A percentile compares a stretch with the other conserved stretches of the same genome.
Evolutionary conservation across 2,329 filamentous ascomycete species (phyloP).

Genomic region (Ilyonectria sp.): DNA sequence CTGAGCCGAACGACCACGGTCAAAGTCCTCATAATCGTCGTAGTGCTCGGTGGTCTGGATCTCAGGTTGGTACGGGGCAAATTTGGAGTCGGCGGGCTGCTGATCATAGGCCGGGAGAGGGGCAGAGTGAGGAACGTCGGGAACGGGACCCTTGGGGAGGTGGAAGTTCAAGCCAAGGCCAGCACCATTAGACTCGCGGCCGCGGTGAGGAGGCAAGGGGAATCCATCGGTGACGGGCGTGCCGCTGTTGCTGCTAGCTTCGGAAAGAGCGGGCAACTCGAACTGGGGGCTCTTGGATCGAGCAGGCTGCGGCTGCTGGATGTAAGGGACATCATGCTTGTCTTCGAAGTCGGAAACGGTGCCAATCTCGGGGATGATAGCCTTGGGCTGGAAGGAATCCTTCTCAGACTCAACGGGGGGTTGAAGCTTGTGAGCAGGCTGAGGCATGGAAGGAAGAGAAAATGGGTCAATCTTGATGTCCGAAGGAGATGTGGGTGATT

Average conservation of each 20-base stretch:
- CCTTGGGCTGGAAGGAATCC: constrained; percentile 50
- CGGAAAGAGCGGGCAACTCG: constrained; percentile 40
- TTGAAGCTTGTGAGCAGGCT: constrained; percentile 46
- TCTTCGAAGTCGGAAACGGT: constrained; percentile 52
- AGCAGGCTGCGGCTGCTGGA: constrained; percentile 50
- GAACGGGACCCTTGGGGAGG: constrained; percentile 50
- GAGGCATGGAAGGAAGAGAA: constrained; percentile 52
- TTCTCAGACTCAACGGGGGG: constrained; percentile 44
- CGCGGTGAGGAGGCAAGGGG: constrained; percentile 45
- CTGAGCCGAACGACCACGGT: constrained; percentile 56
- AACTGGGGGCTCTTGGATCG: constrained; percentile 50
- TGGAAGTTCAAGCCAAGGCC: constrained; percentile 56
- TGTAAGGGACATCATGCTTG: constrained; percentile 43
- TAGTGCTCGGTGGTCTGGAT: constrained; percentile 53
- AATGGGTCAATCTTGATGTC: constrained; percentile 56
- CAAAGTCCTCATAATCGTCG: constrained; percentile 50
- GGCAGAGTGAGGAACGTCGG: constrained; percentile 39
- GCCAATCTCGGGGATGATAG: constrained; percentile 58
- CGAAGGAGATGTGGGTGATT: constrained; percentile 53
- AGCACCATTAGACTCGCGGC: constrained; percentile 46
- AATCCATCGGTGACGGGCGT: constrained; percentile 42
- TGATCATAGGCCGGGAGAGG: constrained; percentile 38
- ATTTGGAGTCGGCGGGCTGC: constrained; percentile 40
- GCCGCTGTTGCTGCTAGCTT: constrained; percentile 27
- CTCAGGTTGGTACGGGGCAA: constrained; percentile 45